Percentiles rank a stretch among this genome's conserved stretches.
These are phyloP conservation scores for Ogataea angusta DNA, from an alignment of 805 yeast species.

Conservation along the genomic window DNA sequence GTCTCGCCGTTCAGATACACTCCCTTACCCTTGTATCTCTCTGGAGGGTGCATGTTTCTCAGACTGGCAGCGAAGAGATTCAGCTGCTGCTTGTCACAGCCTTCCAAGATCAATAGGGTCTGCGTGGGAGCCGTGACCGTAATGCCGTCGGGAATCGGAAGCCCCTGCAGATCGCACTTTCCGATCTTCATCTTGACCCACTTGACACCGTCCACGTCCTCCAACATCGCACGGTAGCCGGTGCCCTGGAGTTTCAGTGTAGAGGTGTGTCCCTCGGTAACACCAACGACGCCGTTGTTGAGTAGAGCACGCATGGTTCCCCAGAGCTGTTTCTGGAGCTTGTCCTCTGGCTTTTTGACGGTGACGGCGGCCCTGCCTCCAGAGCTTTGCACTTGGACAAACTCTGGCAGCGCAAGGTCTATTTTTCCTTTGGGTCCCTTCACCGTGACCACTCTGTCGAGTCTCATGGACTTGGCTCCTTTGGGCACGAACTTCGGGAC, in stretches of 20 bases:
- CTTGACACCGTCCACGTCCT: constrained; percentile 49
- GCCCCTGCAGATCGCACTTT: constrained; percentile 73
- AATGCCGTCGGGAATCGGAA: constrained; percentile 74
- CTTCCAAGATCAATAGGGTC: constrained; percentile 80
- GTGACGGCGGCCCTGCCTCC: constrained; percentile 35
- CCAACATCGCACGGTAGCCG: constrained; percentile 88
- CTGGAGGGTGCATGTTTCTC: constrained; percentile 89
- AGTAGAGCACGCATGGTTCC: constrained; percentile 84
- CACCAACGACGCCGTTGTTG: constrained; percentile 79
- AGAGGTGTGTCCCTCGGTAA: constrained; percentile 87
- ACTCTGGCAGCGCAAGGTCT: constrained; percentile 66
- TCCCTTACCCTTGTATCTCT: constrained; percentile 98
- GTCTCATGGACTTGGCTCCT: constrained; percentile 56
- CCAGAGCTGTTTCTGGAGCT: constrained; percentile 86
- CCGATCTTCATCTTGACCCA: constrained; percentile 82
- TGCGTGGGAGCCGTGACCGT: constrained; percentile 78
- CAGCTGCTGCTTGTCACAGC: constrained; percentile 83
- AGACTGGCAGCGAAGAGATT: constrained; percentile 84
- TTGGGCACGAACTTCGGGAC: constrained; percentile 60
- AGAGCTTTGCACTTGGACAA: constrained; percentile 46
- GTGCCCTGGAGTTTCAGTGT: constrained; percentile 91
- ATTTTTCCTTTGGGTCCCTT: constrained; percentile 78
- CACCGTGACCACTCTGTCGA: constrained; percentile 58
- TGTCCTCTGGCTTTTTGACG: constrained; percentile 57
- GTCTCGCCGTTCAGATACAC: constrained; percentile 90